Conservation (phyloP, 2,329 filamentous ascomycete genomes). For the Xylaria sp. region DNA sequence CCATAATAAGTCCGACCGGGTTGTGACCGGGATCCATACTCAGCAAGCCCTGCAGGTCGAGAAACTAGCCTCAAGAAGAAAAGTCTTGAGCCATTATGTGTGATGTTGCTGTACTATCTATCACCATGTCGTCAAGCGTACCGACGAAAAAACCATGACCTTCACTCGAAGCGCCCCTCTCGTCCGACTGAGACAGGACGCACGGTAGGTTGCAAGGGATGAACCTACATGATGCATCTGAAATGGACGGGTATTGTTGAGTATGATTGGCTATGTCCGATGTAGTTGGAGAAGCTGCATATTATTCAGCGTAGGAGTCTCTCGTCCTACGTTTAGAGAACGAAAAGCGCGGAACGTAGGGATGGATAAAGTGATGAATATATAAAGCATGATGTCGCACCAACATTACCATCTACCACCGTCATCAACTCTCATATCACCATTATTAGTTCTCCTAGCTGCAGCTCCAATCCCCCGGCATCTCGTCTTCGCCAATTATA, state of each 20-base stretch:
- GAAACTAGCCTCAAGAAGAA: conserved; percentile 8
- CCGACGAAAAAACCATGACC: not conserved
- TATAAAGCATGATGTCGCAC: conserved; percentile 21
- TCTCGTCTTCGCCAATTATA: not conserved
- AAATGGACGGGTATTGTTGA: not conserved
- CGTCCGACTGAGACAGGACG: not conserved
- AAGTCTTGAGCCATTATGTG: not conserved
- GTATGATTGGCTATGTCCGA: conserved; percentile 16
- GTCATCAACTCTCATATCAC: conserved; percentile 11
- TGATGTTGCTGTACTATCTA: not conserved
- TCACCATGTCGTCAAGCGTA: conserved; percentile 18
- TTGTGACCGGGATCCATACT: not conserved
- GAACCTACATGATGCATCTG: conserved; percentile 6
- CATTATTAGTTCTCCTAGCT: not conserved
- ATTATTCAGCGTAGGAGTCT: not conserved
- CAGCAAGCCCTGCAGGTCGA: not conserved
- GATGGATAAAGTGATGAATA: conserved; percentile 4
- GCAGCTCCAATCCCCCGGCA: not conserved
- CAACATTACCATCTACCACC: not conserved
- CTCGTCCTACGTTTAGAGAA: not conserved
- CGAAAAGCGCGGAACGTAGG: not conserved
- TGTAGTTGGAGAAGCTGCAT: conserved; percentile 1
- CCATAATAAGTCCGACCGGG: not conserved
- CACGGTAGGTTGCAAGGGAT: not conserved
- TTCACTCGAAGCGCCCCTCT: not conserved